These are phyloP conservation scores for Linanthus parryae DNA, from an alignment of 148 eudicot species.

Conservation along the genomic window DNA sequence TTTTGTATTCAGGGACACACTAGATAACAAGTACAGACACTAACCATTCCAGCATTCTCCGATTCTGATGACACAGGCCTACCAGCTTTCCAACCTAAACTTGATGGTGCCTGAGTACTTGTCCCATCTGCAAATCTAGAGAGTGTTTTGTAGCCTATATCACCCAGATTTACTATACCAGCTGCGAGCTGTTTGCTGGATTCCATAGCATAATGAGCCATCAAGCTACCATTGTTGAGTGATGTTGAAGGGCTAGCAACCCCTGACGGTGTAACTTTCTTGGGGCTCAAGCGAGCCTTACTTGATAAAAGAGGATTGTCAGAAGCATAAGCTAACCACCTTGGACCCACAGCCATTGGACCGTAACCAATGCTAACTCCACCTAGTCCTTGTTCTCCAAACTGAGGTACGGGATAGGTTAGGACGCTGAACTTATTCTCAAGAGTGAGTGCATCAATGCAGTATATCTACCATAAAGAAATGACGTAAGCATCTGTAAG, in stretches of 20 bases:
- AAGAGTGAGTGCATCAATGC: conserved; percentile 37
- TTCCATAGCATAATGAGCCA: conserved; percentile 43
- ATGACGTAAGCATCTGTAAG: too few relatives aligned
- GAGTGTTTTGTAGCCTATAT: conserved; percentile 34
- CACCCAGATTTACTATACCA: conserved; percentile 36
- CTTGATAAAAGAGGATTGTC: conserved; percentile 20
- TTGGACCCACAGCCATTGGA: conserved; percentile 45
- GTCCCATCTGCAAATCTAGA: conserved; percentile 28
- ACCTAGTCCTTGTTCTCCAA: conserved; percentile 24
- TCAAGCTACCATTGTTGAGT: conserved; percentile 20
- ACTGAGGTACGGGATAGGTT: conserved; percentile 33
- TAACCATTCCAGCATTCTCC: conserved; percentile 44
- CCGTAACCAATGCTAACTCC: conserved; percentile 35
- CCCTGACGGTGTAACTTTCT: conserved; percentile 28
- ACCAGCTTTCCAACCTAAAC: conserved; percentile 25
- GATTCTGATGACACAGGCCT: conserved; percentile 21
- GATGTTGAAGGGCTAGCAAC: conserved; percentile 32
- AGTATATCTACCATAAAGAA: conserved; percentile 27
- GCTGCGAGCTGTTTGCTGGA: conserved; percentile 42
- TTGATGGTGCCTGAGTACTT: conserved; percentile 20
- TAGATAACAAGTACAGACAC: conserved; percentile 3
- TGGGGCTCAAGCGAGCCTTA: conserved; percentile 31
- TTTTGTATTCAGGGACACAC: background rate
- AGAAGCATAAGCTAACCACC: conserved; percentile 46
- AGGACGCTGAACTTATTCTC: conserved; percentile 34